Evolutionary conservation across 805 yeast species (phyloP).

Genomic region (Yamadazyma paraphyllophila): DNA sequence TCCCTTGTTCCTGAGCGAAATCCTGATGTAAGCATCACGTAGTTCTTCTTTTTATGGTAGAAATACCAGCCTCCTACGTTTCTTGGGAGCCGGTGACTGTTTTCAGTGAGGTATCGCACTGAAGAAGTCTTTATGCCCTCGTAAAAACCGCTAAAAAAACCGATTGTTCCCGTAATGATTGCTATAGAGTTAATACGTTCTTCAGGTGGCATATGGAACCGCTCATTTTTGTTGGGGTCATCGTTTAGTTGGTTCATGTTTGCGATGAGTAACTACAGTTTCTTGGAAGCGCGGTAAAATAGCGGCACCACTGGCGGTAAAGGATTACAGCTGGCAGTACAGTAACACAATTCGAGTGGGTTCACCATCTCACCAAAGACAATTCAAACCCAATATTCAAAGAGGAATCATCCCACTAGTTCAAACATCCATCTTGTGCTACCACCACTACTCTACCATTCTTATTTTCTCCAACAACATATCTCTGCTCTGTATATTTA

Average conservation of each 20-base stretch:
- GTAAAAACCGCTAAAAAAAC: slow-evolving; percentile 55
- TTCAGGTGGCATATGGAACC: slow-evolving; percentile 51
- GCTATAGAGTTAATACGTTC: slow-evolving; percentile 46
- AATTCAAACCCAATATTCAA: no score
- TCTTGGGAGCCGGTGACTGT: slow-evolving; percentile 76
- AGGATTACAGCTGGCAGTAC: neutral
- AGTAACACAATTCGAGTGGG: no score
- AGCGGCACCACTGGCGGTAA: neutral
- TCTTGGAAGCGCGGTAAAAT: neutral
- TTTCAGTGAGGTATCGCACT: slow-evolving; percentile 67
- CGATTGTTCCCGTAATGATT: slow-evolving; percentile 37
- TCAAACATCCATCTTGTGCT: no score
- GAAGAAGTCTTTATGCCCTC: slow-evolving; percentile 57
- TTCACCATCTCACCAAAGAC: no score
- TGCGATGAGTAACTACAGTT: neutral
- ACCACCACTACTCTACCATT: no score
- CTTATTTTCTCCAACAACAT: no score
- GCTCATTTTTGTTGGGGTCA: slow-evolving; percentile 23
- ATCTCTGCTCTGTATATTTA: slow-evolving; percentile 25
- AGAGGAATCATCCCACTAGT: no score
- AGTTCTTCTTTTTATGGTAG: slow-evolving; percentile 80
- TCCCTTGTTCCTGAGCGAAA: slow-evolving; percentile 45
- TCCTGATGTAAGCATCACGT: slow-evolving; percentile 62
- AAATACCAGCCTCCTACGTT: slow-evolving; percentile 85
- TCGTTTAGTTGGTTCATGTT: neutral